phyloP scores from a whole-genome alignment of 2,329 filamentous ascomycete species.

The Pseudogymnoascus sp. region DNA sequence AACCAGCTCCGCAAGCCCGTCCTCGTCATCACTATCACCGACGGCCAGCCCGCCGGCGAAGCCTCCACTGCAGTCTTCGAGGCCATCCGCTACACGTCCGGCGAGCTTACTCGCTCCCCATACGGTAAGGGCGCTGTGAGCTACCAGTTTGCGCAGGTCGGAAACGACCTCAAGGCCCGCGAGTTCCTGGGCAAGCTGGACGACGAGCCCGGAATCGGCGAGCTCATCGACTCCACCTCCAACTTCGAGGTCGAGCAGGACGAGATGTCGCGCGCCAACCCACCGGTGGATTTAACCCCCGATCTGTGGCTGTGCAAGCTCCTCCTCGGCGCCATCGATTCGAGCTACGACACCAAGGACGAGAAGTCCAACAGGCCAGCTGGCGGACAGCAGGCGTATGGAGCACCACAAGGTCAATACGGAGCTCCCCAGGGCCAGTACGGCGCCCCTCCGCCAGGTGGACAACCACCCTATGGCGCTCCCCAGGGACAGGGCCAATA shows the following conservation, averaged over 20 bases:
- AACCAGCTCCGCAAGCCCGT: conserved; percentile 54
- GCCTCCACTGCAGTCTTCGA: conserved; percentile 47
- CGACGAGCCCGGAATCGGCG: conserved; percentile 51
- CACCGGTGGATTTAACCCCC: conserved; percentile 54
- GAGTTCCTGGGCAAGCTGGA: conserved; percentile 59
- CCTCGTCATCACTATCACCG: conserved; percentile 57
- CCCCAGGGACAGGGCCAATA: conserved; percentile 23
- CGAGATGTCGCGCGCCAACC: conserved; percentile 54
- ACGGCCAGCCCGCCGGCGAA: conserved; percentile 59
- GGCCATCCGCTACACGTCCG: conserved; percentile 46
- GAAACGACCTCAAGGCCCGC: conserved; percentile 56
- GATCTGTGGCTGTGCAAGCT: conserved; percentile 58
- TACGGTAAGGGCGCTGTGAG: conserved; percentile 52
- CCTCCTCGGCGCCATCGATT: conserved; percentile 58
- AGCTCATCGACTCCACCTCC: conserved; percentile 59
- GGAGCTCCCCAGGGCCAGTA: conserved; percentile 28
- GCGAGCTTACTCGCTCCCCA: conserved; percentile 40
- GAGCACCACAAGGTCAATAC: conserved; percentile 25
- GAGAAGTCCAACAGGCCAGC: conserved; percentile 40
- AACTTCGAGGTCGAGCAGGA: conserved; percentile 62
- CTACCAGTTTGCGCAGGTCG: conserved; percentile 63
- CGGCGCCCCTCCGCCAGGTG: conserved; percentile 19
- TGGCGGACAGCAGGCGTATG: conserved; percentile 20
- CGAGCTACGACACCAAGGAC: conserved; percentile 57
- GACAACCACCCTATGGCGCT: conserved; percentile 21